Base-by-base conservation (phyloP, 2,329 filamentous ascomycete genomes). In the Sclerotinia subarctica region DNA sequence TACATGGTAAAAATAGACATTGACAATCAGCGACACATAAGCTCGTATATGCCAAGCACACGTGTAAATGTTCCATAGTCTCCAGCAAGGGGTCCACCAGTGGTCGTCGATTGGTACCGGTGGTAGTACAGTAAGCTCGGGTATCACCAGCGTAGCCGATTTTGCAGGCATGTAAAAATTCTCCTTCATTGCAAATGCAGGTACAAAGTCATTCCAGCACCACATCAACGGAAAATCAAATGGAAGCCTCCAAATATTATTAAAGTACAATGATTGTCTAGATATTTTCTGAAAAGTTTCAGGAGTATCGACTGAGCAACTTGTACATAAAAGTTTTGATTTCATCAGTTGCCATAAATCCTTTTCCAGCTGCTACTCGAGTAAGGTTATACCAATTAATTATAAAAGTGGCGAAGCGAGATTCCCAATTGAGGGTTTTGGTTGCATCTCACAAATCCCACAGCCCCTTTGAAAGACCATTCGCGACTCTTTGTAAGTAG, bases 391-490 rank as follows among this genome's bases (percentile, higher is more conserved):
- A 35, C 35, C 5, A 5, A 49, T 21, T 35, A 62, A 46, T 47
- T 46, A 44, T 53, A 47, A 62, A 35, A 35, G 64, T 26, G 65
- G 65, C 56, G 65, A 67, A 62, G 56, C 47, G 21, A 67, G 62
- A 54, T n/a, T 44, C 47, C 38, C 35, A 53, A 52, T 46, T 63
- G 47, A 32, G 26, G 15, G 24, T 32, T 67, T 67, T 62, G 65
- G 56, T 67, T 62, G 42, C 65, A 67, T 67, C 47, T 67, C 65
- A 63, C 64, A 62, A 62, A 54, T 63, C 65, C 65, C 47, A 62
- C 47, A 62, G 44, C 65, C 56, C 47, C 65, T 46, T 67, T 53
- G 51, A 51, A 35, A 42, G 21, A 44, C 15, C 47, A 35, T 38
- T 38, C 24, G 32, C 26, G 38, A 54, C 32, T 35, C 24, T 67